Evolutionary conservation across 2,329 filamentous ascomycete species (phyloP), one percentile per base, ranked within the genome.

Genomic region (Lasiodiplodia gonubiensis): DNA sequence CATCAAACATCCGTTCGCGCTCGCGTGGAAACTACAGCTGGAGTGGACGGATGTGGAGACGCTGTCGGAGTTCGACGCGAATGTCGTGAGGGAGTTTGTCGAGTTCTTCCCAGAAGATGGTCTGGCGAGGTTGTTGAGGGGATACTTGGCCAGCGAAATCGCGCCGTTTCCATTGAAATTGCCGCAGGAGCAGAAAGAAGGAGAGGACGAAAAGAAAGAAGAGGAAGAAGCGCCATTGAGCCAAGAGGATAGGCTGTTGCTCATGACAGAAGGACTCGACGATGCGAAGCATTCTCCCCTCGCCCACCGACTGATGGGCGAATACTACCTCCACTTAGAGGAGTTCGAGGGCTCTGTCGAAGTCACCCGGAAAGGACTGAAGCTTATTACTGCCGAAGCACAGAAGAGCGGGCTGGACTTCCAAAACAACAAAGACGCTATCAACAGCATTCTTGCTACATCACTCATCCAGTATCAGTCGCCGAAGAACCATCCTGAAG

Each of bases 21-120:
- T 96, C 18, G 95, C 95, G 0, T 99, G 96, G 96, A 90, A 93
- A 73, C 90, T 97, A 69, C 86, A 91, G 35, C 84, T 99, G 68
- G 92, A 98, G 75, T 98, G 94, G 92, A 87, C 91, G 71, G 94
- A 97, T 77, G 82, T 88, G 51, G 89, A 79, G 69, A 74, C 78
- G 66, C 54, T 78, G 46, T 70, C 85, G n/a, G 87, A 92, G 30
- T 91, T 93, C 83, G 94, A 98, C 74, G 86, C 88, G 52, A 88
- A 87, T 52, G 83, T 94, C n/a, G 81, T 99, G 27, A 86, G 90
- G 66, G 89, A 93, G 71, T 99, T 94, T 75, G 90, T 92, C 70
- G 82, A 85, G 3, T 89, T 95, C 72, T 99, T 99, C 72, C 93
- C 94, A 0, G 89, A 93, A 3, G 89, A 89, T 68, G 94, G 95